Evolutionary conservation across 148 eudicot species (phyloP), one percentile per base, ranked within the genome.

Genomic region (Vaccinium macrocarpon): DNA sequence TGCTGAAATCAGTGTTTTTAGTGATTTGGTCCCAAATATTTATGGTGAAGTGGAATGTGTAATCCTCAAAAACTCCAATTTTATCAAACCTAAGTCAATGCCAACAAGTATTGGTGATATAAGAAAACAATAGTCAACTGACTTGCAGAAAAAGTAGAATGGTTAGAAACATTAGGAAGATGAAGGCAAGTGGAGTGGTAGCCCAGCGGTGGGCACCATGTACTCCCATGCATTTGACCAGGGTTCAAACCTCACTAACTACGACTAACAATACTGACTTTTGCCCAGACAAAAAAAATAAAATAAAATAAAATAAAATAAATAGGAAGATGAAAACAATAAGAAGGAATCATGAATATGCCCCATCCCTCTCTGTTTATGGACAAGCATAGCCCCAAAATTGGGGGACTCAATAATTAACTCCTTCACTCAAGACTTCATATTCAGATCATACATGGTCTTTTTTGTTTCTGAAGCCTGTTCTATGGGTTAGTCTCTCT

Each of bases 11-110:
- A 14, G 25, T 77, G 81, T 78, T 84, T n/a, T 90, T 80, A 74
- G 82, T 85, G 18, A 93, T 89, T 84, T 85, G 90, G 78, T 86
- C 97, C 93, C 93, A 95, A n/a, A 97, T 68, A 81, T 88, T 86
- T 83, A 87, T 73, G 64, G 92, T 91, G 68, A 96, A 92, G 52
- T 74, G 90, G 83, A 91, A 87, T 8, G 90, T 89, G 76, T 90
- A 84, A 85, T 87, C 85, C 82, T 91, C 91, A 86, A 73, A 82
- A 59, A 88, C 91, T 77, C 91, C 88, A 82, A 76, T 72, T 80
- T 83, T 85, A 64, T 89, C 88, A 82, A 89, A 89, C 93, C 99
- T 96, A 87, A 51, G 38, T 32, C 50, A 78, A 87, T 48, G 35
- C 83, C 74, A 80, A 57, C 48, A 86, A 85, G 68, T 51, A 49